Evolutionary conservation across 805 yeast species (phyloP), one percentile per base, ranked within the genome.

Genomic region (Kazachstania psychrophila): DNA sequence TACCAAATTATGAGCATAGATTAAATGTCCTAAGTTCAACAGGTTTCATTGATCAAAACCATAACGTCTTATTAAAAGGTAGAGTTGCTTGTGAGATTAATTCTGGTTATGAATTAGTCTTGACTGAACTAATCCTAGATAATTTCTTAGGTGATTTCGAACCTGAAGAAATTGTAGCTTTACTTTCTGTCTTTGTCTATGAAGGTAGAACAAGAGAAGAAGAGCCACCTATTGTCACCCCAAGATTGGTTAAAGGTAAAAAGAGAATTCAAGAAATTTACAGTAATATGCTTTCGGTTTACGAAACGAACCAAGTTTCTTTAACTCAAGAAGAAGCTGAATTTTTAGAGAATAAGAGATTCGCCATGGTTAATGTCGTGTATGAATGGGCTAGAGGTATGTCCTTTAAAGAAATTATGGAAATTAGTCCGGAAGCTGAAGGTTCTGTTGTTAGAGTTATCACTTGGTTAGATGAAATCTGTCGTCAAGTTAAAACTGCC

Each of bases 341-440:
- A 41, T 92, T 89, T 51, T 62, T 80, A 45, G 94, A 85, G 39
- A 72, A 79, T 45, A 79, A 85, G 49, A 68, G 97, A 47, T 92
- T 92, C 60, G 95, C 89, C 0, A 68, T 92, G 51, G 83, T 86
- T 61, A 89, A 87, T 56, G 95, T 86, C 10, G 95, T 89, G 4
- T 92, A 89, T 57, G 96, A 92, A 61, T 92, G 99, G 99, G 96
- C 97, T 1, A 70, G 94, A 46, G 99, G 98, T 2, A 71, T 79
- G 69, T 72, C 94, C 0, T 92, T 92, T 65, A 80, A 81, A 45
- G 94, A 86, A 40, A 89, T 92, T 45, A 92, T 88, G 80, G 79
- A 75, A 41, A 70, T 86, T 45, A 84, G 95, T 40, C 78, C 77
- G 14, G 95, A 88, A 50, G 88, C 86, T 25, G 98, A 92, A 61